Evolutionary conservation across 805 yeast species (phyloP).

Genomic region (Yarrowia yakushimensis): DNA sequence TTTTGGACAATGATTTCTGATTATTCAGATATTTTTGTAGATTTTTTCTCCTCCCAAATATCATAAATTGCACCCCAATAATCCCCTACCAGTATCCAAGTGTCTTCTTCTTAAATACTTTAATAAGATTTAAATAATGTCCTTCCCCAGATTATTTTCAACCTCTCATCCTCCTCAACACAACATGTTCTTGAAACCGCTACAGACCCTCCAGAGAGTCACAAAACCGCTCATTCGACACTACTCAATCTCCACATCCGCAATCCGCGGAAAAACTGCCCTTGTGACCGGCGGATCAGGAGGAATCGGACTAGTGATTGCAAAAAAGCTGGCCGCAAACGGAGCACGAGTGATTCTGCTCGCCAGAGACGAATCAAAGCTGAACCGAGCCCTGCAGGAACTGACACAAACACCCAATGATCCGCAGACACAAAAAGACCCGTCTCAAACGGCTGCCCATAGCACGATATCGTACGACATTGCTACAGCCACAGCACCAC

Average conservation of each 20-base stretch:
- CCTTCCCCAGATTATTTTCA: neutral
- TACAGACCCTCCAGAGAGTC: neutral
- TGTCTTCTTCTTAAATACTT: too few species aligned
- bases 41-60: too few species aligned
- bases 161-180: neutral
- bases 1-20: too few species aligned
- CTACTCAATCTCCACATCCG: neutral
- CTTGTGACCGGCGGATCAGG: conserved; percentile 63
- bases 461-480: neutral
- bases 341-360: conserved; percentile 55
- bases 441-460: neutral
- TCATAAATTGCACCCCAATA: too few species aligned
- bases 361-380: conserved; percentile 45
- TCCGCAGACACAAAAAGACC: neutral
- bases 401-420: neutral
- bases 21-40: too few species aligned
- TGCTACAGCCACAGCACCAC: neutral
- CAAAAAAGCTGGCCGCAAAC: conserved; percentile 45
- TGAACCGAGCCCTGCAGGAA: conserved; percentile 32
- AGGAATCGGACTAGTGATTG: conserved; percentile 63
- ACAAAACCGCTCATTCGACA: neutral
- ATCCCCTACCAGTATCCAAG: too few species aligned
- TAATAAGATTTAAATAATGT: too few species aligned
- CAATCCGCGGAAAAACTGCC: conserved; percentile 24
- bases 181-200: neutral